Base-by-base conservation (phyloP, 768 basidiomycete species). In the Lactarius sp. region DNA sequence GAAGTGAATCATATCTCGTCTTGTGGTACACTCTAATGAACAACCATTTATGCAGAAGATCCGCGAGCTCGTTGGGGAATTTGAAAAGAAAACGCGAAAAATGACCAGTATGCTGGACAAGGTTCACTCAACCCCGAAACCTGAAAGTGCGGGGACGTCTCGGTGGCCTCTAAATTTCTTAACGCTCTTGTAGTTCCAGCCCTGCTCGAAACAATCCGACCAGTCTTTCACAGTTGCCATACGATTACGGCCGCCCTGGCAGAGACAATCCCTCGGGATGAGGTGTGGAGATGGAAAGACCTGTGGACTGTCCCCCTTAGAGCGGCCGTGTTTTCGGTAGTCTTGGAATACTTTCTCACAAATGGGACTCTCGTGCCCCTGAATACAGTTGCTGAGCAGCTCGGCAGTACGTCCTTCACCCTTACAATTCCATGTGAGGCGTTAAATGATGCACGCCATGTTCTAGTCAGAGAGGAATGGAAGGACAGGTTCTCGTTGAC, bases 201-300 rank as follows among this genome's bases (percentile, higher is more conserved):
- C 18, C 77, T 92, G 5, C 71, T 91, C 37, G 80, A 81, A 56
- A 75, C 80, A 14, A 80, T 88, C 14, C 78, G 76, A 44, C 85
- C 87, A 2, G 75, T 83, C 9, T 71, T 92, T 34, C 70, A 73
- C 12, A 81, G 80, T 66, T 92, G 85, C 67, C 76, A 75, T 61
- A 81, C 79, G 20, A 80, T 77, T 8, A 80, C 73, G 10, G 75
- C 76, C 27, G 76, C 77, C 1, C 74, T 93, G n/a, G 85, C 84
- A 6, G 74, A 69, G 6, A 77, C 85, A 37, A 77, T 90, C 31
- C 90, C 90, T 34, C 78, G 77, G 36, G 83, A 87, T 68, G 87
- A 91, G 66, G 85, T 89, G 65, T 92, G 90, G 90, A 79, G 84
- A 60, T 92, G 87, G 87, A 90, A 88, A 71, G 88, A 91, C 31